Conservation (phyloP, 2,329 filamentous ascomycete genomes). For the Monosporascus sp. region DNA sequence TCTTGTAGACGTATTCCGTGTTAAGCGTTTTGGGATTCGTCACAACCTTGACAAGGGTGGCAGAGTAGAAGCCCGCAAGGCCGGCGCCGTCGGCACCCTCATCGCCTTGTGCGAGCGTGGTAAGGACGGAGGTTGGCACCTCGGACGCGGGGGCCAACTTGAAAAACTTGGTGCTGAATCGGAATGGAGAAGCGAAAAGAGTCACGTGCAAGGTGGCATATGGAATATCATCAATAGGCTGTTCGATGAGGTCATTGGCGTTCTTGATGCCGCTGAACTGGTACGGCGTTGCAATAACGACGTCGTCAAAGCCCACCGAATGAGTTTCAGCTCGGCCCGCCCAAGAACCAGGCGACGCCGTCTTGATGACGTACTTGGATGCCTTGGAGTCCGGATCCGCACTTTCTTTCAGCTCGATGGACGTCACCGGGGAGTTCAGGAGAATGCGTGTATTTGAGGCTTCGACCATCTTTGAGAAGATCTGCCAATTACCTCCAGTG, state of each 20-base stretch:
- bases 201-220: conserved; percentile 88
- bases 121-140: conserved; percentile 73
- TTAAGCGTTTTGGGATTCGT: conserved; percentile 53
- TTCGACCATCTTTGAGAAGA: conserved; percentile 79
- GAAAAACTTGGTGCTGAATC: conserved; percentile 71
- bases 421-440: conserved; percentile 64
- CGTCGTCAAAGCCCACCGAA: conserved; percentile 63
- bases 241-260: conserved; percentile 62
- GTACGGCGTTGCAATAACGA: conserved; percentile 78
- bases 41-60: conserved; percentile 66
- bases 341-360: conserved; percentile 20
- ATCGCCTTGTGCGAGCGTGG: conserved; percentile 66
- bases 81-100: conserved; percentile 60
- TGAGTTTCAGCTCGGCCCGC: conserved; percentile 32
- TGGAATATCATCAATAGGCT: conserved; percentile 69
- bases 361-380: conserved; percentile 44
- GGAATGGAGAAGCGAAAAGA: conserved; percentile 72
- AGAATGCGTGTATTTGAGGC: conserved; percentile 55
- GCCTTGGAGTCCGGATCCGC: conserved; percentile 32
- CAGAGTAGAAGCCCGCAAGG: conserved; percentile 75
- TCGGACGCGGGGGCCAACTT: conserved; percentile 51
- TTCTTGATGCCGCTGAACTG: conserved; percentile 70
- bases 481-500: conserved; percentile 85
- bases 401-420: conserved; percentile 49
- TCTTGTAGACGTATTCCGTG: conserved; percentile 59